These are phyloP conservation scores for Alopecurus myosuroides DNA, from an alignment of 176 grass and related monocot genomes.

Conservation along the genomic window DNA sequence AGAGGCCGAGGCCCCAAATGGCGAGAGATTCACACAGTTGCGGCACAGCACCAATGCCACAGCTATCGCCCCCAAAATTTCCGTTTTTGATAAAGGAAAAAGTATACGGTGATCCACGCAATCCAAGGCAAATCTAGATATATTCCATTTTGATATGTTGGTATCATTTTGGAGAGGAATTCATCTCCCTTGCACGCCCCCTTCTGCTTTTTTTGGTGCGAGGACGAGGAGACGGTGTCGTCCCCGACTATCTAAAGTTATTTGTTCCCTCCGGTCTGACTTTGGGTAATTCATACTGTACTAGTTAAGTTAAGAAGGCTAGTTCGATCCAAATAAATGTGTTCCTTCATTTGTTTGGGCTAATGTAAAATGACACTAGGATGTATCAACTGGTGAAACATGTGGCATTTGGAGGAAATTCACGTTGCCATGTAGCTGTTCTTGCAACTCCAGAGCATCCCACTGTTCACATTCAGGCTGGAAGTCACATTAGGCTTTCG, in stretches of 20 bases:
- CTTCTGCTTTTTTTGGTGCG: constrained; percentile 14
- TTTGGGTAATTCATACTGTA: constrained; percentile 21
- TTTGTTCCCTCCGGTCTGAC: constrained; percentile 26
- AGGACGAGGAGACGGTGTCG: constrained; percentile 22
- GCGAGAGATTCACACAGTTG: neutral
- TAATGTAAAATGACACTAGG: neutral
- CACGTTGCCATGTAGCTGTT: neutral
- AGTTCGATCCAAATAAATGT: neutral
- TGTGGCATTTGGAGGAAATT: neutral
- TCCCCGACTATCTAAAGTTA: constrained; percentile 38
- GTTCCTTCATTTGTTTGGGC: neutral
- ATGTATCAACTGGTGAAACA: neutral
- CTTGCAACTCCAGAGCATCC: neutral
- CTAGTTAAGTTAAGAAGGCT: neutral
- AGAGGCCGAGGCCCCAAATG: neutral
- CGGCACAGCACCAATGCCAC: neutral
- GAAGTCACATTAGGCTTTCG: neutral
- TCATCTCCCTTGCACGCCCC: neutral
- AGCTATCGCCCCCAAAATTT: neutral
- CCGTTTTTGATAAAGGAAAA: constrained; percentile 14
- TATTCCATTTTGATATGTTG: constrained; percentile 32
- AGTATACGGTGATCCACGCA: neutral
- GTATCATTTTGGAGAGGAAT: constrained; percentile 15
- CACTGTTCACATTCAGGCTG: neutral
- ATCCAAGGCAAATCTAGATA: constrained; percentile 39